A percentile compares a stretch with the other conserved stretches of the same genome.
Conservation (phyloP, 2,329 filamentous ascomycete genomes). For the Ophiocordyceps camponoti-leonardi region DNA sequence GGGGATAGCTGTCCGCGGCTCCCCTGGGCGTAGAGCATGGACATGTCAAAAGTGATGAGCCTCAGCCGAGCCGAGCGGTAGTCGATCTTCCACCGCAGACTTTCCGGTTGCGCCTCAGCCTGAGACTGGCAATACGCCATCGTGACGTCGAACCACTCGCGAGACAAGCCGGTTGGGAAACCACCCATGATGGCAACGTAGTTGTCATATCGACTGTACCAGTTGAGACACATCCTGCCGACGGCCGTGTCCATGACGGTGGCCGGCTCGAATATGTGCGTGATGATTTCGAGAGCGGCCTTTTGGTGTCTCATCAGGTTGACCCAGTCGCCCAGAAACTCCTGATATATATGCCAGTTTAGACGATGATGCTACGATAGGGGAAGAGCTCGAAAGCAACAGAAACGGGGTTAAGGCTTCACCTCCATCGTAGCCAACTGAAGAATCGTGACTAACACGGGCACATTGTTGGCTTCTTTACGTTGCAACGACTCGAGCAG, state of each 20-base stretch:
- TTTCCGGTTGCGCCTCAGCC: conserved; percentile 38
- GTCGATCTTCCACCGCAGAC: conserved; percentile 50
- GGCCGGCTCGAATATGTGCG: conserved; percentile 59
- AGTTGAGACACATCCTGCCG: conserved; percentile 59
- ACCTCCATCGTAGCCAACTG: conserved; percentile 92
- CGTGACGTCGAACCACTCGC: conserved; percentile 59
- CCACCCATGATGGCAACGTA: conserved; percentile 72
- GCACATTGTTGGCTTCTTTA: conserved; percentile 52
- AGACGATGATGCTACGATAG: not conserved
- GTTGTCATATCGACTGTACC: conserved; percentile 82
- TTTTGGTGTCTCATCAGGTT: conserved; percentile 86
- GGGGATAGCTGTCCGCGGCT: conserved; percentile 45
- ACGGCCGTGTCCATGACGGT: conserved; percentile 54
- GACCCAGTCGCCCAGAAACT: conserved; percentile 90
- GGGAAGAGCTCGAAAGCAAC: not conserved
- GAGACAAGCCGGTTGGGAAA: conserved; percentile 53
- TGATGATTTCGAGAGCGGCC: conserved; percentile 70
- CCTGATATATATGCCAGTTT: conserved; percentile 31
- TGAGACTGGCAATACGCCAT: conserved; percentile 46
- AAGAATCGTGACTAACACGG: conserved; percentile 71
- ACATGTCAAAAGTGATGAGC: conserved; percentile 64
- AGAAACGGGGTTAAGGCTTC: conserved; percentile 10
- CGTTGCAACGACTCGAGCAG: conserved; percentile 55
- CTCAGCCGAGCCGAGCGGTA: conserved; percentile 48
- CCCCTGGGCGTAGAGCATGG: conserved; percentile 55